Conservation (phyloP, 495 filamentous ascomycete genomes). For the Chlorociboria aeruginascens region DNA sequence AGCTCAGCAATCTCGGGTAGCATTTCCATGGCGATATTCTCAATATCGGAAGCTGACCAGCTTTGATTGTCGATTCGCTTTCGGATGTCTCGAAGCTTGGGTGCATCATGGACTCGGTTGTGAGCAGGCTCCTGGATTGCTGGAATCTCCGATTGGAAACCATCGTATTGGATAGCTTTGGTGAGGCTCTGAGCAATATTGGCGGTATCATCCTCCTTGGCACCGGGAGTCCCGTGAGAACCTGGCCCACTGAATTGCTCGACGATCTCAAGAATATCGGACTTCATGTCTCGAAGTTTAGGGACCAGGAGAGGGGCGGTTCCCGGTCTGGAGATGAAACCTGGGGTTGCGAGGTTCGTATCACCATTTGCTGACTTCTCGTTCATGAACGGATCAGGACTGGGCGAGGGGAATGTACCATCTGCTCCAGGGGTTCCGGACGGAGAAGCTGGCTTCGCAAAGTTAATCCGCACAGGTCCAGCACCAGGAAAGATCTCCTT, state of each 20-base stretch:
- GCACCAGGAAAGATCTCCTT: slow-evolving; percentile 98
- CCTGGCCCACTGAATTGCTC: slow-evolving; percentile 44
- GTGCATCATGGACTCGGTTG: slow-evolving; percentile 85
- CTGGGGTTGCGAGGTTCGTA: slow-evolving; percentile 26
- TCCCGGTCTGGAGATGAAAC: slow-evolving; percentile 30
- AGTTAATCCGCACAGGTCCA: slow-evolving; percentile 89
- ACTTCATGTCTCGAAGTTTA: slow-evolving; percentile 59
- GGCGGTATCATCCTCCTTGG: slow-evolving; percentile 62
- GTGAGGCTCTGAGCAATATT: slow-evolving; percentile 66
- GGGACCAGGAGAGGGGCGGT: slow-evolving; percentile 48
- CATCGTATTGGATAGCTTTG: slow-evolving; percentile 57
- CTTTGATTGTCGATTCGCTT: slow-evolving; percentile 95
- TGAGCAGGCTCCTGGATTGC: slow-evolving; percentile 80
- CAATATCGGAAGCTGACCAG: slow-evolving; percentile 74
- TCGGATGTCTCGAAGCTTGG: slow-evolving; percentile 87
- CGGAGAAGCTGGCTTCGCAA: slow-evolving; percentile 87
- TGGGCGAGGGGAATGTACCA: slow-evolving; percentile 84
- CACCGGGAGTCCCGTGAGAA: slow-evolving; percentile 32
- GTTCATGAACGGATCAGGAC: slow-evolving; percentile 67
- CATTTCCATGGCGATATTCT: slow-evolving; percentile 85
- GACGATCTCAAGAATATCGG: slow-evolving; percentile 78
- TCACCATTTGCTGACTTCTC: slow-evolving; percentile 31
- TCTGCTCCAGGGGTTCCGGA: slow-evolving; percentile 73
- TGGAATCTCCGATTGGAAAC: slow-evolving; percentile 76
- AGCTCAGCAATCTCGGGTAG: slow-evolving; percentile 92